Evolutionary conservation across 345 rosid genomes (phyloP), one percentile per base, ranked within the genome.

Genomic region (Toxicodendron radicans): DNA sequence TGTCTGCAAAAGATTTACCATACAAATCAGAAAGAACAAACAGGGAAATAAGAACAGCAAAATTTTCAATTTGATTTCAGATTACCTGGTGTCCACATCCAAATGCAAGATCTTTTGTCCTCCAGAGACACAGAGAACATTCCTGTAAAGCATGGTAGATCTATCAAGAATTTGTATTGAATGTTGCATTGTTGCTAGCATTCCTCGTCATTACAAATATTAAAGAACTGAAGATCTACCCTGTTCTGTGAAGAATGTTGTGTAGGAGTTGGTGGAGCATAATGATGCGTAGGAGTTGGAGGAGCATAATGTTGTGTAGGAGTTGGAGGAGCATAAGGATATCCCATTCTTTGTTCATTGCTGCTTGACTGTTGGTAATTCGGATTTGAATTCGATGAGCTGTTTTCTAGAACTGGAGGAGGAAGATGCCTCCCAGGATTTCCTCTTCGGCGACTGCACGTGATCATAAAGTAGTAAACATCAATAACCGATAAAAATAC

Each of bases 1-100:
- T 54, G 85, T 75, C 83, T 81, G 77, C 83, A 79, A 41, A 65
- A 58, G 64, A 64, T n/a, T 32, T 4, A 41, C 27, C 1, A 21
- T 3, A 57, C 10, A 38, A 48, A 16, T 60, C 60, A 69, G 5
- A 67, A 63, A 2, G 43, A 7, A 6, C 53, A n/a, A 48, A 45
- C 24, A 6, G 23, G 56, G 43, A 67, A 23, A 20, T 30, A 46
- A 45, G 46, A 14, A 38, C 8, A 35, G 14, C 6, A 7, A 6
- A 14, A 61, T 4, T 7, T 69, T 51, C 18, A 45, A 61, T 48
- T 2, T 18, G 18, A 9, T 66, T 53, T 73, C 30, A 5, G 41
- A 32, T 73, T 78, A 82, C 83, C 83, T 85, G 82, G 72, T 82
- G 85, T 20, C 84, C 82, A 20, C 84, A 85, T 30, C 84, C 84